phyloP scores from a whole-genome alignment of 805 yeast genomes.

The Hanseniaspora hatyaiensis region DNA sequence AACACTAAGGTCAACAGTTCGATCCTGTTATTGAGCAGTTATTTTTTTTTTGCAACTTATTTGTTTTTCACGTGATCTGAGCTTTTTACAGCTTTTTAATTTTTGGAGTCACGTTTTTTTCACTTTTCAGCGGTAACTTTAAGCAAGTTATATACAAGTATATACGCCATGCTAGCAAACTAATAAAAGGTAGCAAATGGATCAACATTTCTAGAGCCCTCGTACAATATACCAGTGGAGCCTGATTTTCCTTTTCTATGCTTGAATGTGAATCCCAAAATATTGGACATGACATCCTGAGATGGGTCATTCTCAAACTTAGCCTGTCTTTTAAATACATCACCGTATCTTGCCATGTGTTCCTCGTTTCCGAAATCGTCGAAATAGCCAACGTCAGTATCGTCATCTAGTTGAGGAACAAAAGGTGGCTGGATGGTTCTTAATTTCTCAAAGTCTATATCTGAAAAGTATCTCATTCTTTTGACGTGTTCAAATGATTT shows the following conservation, averaged over 20 bases:
- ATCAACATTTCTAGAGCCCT: constrained; percentile 30
- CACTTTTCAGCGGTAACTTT: not conserved
- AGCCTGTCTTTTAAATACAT: constrained; percentile 89
- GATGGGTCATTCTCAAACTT: constrained; percentile 57
- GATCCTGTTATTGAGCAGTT: constrained; percentile 16
- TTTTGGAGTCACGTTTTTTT: not conserved
- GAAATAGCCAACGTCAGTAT: constrained; percentile 96
- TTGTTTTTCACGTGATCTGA: not conserved
- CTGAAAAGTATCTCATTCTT: constrained; percentile 69
- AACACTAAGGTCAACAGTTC: constrained; percentile 17
- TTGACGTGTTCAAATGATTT: constrained; percentile 72
- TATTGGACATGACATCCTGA: constrained; percentile 52
- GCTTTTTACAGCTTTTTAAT: not conserved
- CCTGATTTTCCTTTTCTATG: constrained; percentile 45
- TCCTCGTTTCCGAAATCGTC: constrained; percentile 95
- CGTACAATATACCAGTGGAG: constrained; percentile 29
- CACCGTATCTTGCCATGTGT: constrained; percentile 95
- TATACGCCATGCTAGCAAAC: no score
- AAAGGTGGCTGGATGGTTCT: constrained; percentile 79
- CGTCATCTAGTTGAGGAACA: constrained; percentile 91
- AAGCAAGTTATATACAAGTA: not conserved
- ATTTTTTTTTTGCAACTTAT: not conserved
- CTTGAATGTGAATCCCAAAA: constrained; percentile 92
- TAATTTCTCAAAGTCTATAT: constrained; percentile 64
- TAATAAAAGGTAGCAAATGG: constrained; percentile 32